Evolutionary conservation across 148 eudicot species (phyloP).

Genomic region (Camellia granthamiana): DNA sequence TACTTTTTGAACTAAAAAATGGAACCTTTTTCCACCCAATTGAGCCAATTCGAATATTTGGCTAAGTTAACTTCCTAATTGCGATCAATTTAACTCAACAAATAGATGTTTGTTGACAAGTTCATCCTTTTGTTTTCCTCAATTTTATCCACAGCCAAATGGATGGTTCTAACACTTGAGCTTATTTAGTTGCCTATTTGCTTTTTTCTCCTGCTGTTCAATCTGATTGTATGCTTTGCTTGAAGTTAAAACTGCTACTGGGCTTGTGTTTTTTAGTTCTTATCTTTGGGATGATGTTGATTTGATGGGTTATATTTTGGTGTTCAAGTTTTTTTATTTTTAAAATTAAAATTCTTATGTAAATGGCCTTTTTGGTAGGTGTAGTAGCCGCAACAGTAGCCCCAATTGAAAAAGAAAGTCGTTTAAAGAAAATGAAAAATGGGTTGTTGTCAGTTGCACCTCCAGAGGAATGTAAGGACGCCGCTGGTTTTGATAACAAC

Average conservation of each 20-base stretch:
- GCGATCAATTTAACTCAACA: not conserved
- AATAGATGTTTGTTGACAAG: not conserved
- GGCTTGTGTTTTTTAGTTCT: not conserved
- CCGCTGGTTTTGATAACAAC: conserved; percentile 33
- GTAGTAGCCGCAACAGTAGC: conserved; percentile 41
- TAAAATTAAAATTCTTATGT: not conserved
- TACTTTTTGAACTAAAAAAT: not conserved
- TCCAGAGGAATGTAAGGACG: conserved; percentile 37
- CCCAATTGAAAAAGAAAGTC: conserved; percentile 35
- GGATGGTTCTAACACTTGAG: not conserved
- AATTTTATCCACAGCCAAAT: conserved; percentile 1
- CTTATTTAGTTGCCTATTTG: not conserved
- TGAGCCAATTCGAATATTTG: not conserved
- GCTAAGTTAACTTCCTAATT: not conserved
- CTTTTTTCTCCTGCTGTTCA: not conserved
- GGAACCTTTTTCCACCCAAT: not conserved
- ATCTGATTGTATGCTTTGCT: not conserved
- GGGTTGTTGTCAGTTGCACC: conserved; percentile 37
- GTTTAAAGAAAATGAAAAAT: conserved; percentile 44
- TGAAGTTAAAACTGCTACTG: not conserved
- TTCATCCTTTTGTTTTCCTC: not conserved
- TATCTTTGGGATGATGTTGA: not conserved
- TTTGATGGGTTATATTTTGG: not conserved
- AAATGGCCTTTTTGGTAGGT: conserved; percentile 29
- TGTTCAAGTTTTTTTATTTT: not conserved